Percentiles rank a stretch among this genome's conserved stretches.
Conservation (phyloP, 1,284 basidiomycete genomes). For the Heliocybe sulcata region DNA sequence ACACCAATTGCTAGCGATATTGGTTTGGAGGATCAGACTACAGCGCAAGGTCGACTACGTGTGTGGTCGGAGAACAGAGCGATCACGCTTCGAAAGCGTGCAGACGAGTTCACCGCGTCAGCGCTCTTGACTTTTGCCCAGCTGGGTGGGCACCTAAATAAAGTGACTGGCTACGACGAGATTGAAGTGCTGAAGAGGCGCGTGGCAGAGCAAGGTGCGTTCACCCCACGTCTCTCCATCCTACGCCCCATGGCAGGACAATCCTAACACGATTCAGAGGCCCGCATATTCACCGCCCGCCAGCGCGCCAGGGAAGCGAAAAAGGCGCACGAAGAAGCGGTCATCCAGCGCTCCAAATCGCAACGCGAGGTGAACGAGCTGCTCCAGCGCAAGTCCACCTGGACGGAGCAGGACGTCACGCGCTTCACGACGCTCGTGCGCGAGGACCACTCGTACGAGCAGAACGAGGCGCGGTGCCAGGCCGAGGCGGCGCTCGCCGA, state of each 20-base stretch:
- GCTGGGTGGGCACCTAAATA: slow-evolving; percentile 75
- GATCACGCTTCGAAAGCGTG: slow-evolving; percentile 38
- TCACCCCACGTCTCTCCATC: slow-evolving; percentile 4
- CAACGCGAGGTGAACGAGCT: slow-evolving; percentile 90
- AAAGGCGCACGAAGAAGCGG: slow-evolving; percentile 65
- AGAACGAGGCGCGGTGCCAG: slow-evolving; percentile 68
- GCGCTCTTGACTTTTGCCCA: slow-evolving; percentile 59
- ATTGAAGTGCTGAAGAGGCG: slow-evolving; percentile 77
- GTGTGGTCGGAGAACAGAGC: slow-evolving; percentile 45
- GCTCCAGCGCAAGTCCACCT: slow-evolving; percentile 82
- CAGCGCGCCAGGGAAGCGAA: slow-evolving; percentile 64
- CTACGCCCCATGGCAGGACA: neutral
- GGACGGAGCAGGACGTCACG: slow-evolving; percentile 78
- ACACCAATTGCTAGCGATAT: neutral
- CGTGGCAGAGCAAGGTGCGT: slow-evolving; percentile 77
- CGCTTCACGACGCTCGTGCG: slow-evolving; percentile 84
- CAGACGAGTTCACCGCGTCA: slow-evolving; percentile 48
- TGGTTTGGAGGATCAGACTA: neutral
- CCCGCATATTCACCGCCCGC: slow-evolving; percentile 51
- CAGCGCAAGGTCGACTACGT: slow-evolving; percentile 25
- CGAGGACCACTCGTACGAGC: slow-evolving; percentile 79
- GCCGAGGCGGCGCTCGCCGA: slow-evolving; percentile 60
- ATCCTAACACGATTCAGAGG: slow-evolving; percentile 36
- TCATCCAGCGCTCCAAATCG: slow-evolving; percentile 67
- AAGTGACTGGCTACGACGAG: slow-evolving; percentile 84